Conservation (phyloP, 805 yeast genomes). For the Teunomyces kruisii region DNA sequence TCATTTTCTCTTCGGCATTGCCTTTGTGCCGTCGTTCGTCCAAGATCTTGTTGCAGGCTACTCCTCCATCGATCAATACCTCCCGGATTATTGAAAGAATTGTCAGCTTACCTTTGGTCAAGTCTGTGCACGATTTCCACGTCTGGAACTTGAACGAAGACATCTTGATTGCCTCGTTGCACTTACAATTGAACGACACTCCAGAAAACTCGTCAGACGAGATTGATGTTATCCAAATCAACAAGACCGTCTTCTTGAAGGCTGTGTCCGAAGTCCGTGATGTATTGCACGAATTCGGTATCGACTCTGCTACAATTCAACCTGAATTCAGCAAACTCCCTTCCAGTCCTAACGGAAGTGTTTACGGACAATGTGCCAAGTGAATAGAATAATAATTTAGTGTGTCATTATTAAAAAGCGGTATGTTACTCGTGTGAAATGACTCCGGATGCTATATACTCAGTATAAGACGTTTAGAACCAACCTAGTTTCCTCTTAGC, state of each 20-base stretch:
- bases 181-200: slow-evolving; percentile 57
- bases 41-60: slow-evolving; percentile 86
- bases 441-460: neutral
- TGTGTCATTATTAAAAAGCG: neutral
- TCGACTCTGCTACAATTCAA: slow-evolving; percentile 93
- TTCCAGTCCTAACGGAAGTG: slow-evolving; percentile 2
- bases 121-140: slow-evolving; percentile 91
- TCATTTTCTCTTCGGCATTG: slow-evolving; percentile 87
- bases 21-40: slow-evolving; percentile 87
- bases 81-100: slow-evolving; percentile 72
- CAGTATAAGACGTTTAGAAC: neutral
- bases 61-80: slow-evolving; percentile 81
- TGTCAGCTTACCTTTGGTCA: slow-evolving; percentile 65
- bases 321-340: slow-evolving; percentile 65
- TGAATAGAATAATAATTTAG: neutral
- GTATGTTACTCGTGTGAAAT: neutral
- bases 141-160: slow-evolving; percentile 94
- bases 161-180: slow-evolving; percentile 83
- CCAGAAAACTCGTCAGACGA: neutral
- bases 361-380: slow-evolving; percentile 4
- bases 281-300: slow-evolving; percentile 78
- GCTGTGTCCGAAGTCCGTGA: slow-evolving; percentile 75
- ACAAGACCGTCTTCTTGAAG: slow-evolving; percentile 49
- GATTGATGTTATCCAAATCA: slow-evolving; percentile 51
- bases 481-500: neutral